Conservation (phyloP, 768 basidiomycete genomes). For the Hygrophorus pudorinus region DNA sequence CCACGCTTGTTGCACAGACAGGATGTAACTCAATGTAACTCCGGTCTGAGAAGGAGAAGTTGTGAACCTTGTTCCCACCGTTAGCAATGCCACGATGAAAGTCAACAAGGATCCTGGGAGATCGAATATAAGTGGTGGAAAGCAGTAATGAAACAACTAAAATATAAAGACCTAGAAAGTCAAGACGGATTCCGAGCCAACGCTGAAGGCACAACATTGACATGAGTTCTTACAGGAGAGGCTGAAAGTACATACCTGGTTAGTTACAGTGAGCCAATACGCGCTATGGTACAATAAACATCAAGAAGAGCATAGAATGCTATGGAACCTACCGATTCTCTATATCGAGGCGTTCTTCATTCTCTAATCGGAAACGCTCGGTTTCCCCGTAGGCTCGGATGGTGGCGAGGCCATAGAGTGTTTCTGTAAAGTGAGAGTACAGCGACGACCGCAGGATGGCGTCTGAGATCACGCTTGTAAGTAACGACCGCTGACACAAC, state of each 20-base stretch:
- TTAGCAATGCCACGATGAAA: conserved; percentile 70
- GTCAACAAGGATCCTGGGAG: conserved; percentile 47
- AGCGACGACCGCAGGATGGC: conserved; percentile 78
- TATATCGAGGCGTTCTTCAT: conserved; percentile 63
- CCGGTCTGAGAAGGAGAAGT: conserved; percentile 77
- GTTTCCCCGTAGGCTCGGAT: conserved; percentile 83
- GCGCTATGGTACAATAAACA: conserved; percentile 34
- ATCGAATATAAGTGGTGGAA: too few relatives aligned
- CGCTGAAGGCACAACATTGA: conserved; percentile 28
- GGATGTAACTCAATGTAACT: conserved; percentile 68
- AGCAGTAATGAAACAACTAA: too few relatives aligned
- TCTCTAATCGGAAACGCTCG: conserved; percentile 67
- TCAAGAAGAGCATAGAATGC: neutral
- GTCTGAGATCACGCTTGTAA: conserved; percentile 31
- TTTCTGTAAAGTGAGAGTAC: conserved; percentile 91
- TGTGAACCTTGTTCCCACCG: conserved; percentile 61
- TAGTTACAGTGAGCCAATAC: conserved; percentile 79
- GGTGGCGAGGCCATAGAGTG: conserved; percentile 75
- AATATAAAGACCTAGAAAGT: conserved; percentile 38
- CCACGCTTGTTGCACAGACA: conserved; percentile 62
- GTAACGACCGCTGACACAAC: neutral
- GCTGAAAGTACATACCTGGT: conserved; percentile 42
- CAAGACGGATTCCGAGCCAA: conserved; percentile 88
- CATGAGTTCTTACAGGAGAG: conserved; percentile 8
- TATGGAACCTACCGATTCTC: conserved; percentile 56